phyloP scores from a whole-genome alignment of 495 filamentous ascomycete genomes.

The Penicillium coffeae region DNA sequence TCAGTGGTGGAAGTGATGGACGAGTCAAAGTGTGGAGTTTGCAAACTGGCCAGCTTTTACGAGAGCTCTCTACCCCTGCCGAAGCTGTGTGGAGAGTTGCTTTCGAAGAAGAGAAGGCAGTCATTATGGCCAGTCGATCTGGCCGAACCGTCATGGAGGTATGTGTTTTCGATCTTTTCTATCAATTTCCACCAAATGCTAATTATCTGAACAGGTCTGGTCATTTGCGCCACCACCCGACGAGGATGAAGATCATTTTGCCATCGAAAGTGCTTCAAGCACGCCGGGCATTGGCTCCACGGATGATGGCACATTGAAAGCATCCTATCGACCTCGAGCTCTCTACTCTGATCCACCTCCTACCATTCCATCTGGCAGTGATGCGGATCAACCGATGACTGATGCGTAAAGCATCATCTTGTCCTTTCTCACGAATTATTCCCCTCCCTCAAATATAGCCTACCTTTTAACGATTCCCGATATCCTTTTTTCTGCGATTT shows the following conservation, averaged over 20 bases:
- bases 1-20: slow-evolving; percentile 92
- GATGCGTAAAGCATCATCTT: slow-evolving; percentile 41
- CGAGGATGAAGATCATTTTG: slow-evolving; percentile 40
- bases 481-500: slow-evolving; percentile 20
- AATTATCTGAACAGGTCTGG: too few species aligned
- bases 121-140: slow-evolving; percentile 84
- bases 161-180: too few species aligned
- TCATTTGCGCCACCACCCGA: slow-evolving; percentile 79
- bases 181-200: too few species aligned
- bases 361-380: slow-evolving; percentile 19
- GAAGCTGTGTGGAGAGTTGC: slow-evolving; percentile 97
- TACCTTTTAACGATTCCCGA: slow-evolving; percentile 25
- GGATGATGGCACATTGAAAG: slow-evolving; percentile 15
- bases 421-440: slow-evolving; percentile 10
- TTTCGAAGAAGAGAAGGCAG: slow-evolving; percentile 96
- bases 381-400: slow-evolving; percentile 38
- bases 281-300: slow-evolving; percentile 29
- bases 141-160: slow-evolving; percentile 96
- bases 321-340: slow-evolving; percentile 16
- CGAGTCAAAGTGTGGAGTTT: slow-evolving; percentile 97
- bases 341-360: slow-evolving; percentile 36
- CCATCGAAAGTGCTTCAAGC: slow-evolving; percentile 36
- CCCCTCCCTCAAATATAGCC: slow-evolving; percentile 11
- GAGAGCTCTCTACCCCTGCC: slow-evolving; percentile 83
- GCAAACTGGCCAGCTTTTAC: slow-evolving; percentile 81